Base-by-base conservation (phyloP, 1,284 basidiomycete species). In the Sporisorium exsertum region DNA sequence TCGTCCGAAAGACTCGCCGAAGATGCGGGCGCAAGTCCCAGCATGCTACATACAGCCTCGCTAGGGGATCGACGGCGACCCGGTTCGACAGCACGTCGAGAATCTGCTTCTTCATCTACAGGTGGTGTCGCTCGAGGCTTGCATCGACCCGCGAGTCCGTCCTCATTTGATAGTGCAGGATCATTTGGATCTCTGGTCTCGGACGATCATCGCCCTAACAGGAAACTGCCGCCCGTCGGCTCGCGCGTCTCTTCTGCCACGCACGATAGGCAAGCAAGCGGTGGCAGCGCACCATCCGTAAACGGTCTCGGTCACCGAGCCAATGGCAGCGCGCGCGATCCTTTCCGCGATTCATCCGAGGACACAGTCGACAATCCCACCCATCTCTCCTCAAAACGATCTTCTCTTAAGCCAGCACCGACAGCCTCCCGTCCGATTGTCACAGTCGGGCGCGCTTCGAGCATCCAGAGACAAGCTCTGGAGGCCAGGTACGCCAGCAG, bases 401-500 rank as follows among this genome's bases (percentile, higher is more conserved):
- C 56, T 2, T 76, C 72, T 8, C 52, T 62, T 1, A 72, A 71
- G 50, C 73, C 70, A 2, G 70, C 55, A 16, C 77, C 77, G 16
- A 76, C 77, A 29, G 69, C 77, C 0, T 20, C 58, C 4, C 58
- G 77, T 4, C 77, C 77, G 9, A 79, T 79, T n/a, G 77, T 79
- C 29, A 77, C 74, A 1, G 77, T 79, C 2, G 77, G 77, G 5
- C 63, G 77, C n/a, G 77, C 75, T 7, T 75, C 75, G 16, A 76
- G 73, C 53, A 68, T 76, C n/a, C 73, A 76, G 33, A 53, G 69
- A 0, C 47, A 58, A 42, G 64, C 73, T 3, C 24, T 76, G 33
- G 76, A 78, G n/a, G 37, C 62, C 3, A 46, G 50, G 13, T 59
- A 58, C 45, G 20, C 52, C 1, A 50, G 52, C 40, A 59, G 42